phyloP scores from a whole-genome alignment of 768 basidiomycete species.

The Vishniacozyma victoriae region DNA sequence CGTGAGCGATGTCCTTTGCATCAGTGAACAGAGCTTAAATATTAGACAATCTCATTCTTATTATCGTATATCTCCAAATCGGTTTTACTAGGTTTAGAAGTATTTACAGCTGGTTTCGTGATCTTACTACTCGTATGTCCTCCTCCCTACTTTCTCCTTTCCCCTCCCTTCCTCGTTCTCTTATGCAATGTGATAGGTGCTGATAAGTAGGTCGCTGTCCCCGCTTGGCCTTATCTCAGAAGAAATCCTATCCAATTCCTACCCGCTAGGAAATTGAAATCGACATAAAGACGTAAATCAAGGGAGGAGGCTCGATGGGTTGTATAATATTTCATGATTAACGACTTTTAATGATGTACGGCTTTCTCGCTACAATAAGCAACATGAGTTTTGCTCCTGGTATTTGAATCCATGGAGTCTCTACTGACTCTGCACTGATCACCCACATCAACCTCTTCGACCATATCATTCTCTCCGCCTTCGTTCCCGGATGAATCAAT shows the following conservation, averaged over 20 bases:
- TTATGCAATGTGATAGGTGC: not conserved
- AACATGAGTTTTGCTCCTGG: no score
- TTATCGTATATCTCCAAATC: constrained; percentile 22
- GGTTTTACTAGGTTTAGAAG: constrained; percentile 30
- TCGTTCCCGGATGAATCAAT: no score
- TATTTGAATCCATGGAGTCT: no score
- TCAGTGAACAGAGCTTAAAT: not conserved
- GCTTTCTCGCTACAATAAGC: no score
- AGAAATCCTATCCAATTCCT: constrained; percentile 33
- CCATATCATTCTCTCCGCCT: no score
- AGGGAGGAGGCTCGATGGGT: no score
- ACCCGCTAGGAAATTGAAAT: constrained; percentile 21
- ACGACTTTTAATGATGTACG: no score
- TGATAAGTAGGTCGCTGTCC: constrained; percentile 15
- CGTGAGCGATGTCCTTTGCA: constrained; percentile 10
- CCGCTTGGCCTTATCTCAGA: constrained; percentile 37
- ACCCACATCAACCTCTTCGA: no score
- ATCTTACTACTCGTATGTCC: constrained; percentile 22
- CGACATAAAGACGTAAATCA: no score
- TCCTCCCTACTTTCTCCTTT: not conserved
- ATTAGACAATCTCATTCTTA: constrained; percentile 24
- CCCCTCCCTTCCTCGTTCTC: not conserved
- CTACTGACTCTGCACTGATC: no score
- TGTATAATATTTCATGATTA: no score
- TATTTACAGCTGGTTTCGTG: constrained; percentile 26